These are phyloP conservation scores for Neoboletus brunneissimus DNA, from an alignment of 768 basidiomycete species.

Conservation along the genomic window DNA sequence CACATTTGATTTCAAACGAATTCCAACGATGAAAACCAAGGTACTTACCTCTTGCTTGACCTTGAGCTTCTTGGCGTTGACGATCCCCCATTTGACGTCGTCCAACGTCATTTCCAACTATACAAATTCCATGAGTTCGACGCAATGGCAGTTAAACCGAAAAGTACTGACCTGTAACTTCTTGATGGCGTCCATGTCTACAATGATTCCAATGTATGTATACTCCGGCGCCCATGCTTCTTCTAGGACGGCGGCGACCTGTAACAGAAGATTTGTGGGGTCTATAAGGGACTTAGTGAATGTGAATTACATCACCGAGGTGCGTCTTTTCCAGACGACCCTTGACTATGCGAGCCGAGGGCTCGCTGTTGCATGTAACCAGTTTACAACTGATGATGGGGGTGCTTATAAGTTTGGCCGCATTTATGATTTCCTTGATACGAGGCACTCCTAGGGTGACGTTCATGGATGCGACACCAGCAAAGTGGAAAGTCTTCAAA, in stretches of 20 bases:
- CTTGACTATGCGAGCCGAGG: conserved; percentile 97
- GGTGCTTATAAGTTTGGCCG: conserved; percentile 94
- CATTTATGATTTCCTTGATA: conserved; percentile 99
- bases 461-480: conserved; percentile 99
- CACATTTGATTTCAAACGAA: neutral
- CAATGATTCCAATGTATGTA: conserved; percentile 89
- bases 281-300: neutral
- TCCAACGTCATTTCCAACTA: conserved; percentile 92
- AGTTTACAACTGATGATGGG: conserved; percentile 98
- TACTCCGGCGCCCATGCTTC: conserved; percentile 95
- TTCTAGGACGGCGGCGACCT: conserved; percentile 91
- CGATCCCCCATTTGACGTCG: conserved; percentile 90
- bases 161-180: conserved; percentile 67
- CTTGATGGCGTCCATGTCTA: conserved; percentile 84
- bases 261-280: neutral
- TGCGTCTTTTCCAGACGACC: conserved; percentile 93
- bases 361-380: conserved; percentile 78
- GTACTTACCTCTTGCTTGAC: conserved; percentile 74
- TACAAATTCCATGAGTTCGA: neutral
- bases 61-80: conserved; percentile 84
- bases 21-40: neutral
- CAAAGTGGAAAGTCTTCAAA: conserved; percentile 99
- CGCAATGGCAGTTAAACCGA: neutral
- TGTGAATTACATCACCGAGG: conserved; percentile 75
- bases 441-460: conserved; percentile 99